phyloP scores from a whole-genome alignment of 306 rosid genomes.

The Sesbania bispinosa region DNA sequence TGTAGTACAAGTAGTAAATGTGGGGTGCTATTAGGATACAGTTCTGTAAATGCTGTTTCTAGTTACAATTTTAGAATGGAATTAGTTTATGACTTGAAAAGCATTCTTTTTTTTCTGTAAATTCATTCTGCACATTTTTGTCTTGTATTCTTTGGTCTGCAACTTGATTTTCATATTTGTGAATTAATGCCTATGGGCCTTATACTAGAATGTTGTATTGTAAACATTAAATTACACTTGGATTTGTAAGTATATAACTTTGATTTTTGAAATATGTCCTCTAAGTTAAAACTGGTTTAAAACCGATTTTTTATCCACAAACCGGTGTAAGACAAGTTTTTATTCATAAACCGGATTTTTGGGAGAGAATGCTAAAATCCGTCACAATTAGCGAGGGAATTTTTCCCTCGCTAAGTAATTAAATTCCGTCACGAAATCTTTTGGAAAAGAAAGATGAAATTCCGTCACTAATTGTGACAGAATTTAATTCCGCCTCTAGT shows the following conservation, averaged over 20 bases:
- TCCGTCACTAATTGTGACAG: too few species aligned
- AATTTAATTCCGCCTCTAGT: too few species aligned
- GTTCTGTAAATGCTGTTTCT: background rate
- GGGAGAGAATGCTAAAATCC: too few species aligned
- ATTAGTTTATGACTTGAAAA: background rate
- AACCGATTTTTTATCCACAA: too few species aligned
- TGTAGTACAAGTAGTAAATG: background rate
- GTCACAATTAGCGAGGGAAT: too few species aligned
- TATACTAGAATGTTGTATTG: background rate
- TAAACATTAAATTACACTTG: background rate
- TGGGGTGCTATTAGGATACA: background rate
- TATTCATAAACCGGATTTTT: too few species aligned
- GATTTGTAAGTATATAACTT: background rate
- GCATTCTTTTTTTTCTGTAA: background rate
- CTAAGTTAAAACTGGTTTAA: too few species aligned
- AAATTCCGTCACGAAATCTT: too few species aligned
- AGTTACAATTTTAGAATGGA: background rate
- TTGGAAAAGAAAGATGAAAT: too few species aligned
- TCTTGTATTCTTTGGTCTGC: background rate
- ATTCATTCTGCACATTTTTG: background rate
- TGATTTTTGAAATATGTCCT: background rate
- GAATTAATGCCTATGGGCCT: background rate
- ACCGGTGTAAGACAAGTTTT: too few species aligned
- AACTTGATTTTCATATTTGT: background rate
- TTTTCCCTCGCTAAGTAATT: too few species aligned